Evolutionary conservation across 305 asterid genomes (phyloP), one percentile per base, ranked within the genome.

Genomic region (Salvia sclarea): DNA sequence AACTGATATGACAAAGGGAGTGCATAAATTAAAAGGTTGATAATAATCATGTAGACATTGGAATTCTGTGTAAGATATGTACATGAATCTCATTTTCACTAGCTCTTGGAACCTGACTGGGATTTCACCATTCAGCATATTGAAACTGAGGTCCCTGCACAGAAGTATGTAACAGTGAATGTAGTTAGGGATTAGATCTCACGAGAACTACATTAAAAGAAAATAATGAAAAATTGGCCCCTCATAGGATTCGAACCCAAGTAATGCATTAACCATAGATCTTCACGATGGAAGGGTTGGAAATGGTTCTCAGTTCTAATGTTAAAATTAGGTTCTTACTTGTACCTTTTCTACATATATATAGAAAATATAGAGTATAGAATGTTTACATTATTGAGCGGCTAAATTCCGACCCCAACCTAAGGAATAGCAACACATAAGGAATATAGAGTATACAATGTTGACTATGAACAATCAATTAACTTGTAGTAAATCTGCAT

Each of bases 61-160:
- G 20, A 60, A 44, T 44, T 55, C 5, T 21, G 18, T 16, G 66
- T 12, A 62, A 22, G 57, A 68, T 45, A 79, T 81, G 65, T 84
- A 93, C 97, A 88, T 14, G 76, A 68, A 40, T 33, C 72, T 18
- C 13, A 83, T 8, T 0, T 6, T 4, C 2, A 0, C 4, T 69
- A 80, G 40, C 6, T 28, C 31, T 64, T 71, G 66, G 25, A 90
- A 61, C 13, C 38, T 59, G 61, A 7, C 20, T 20, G 88, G 90
- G 66, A 93, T 84, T 60, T 45, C 68, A 67, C 91, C 91, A 71
- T 61, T 79, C 85, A 91, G 66, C 81, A 48, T 74, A 78, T 93
- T 93, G 85, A 81, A 87, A 78, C 95, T 91, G 63, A 91, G 86
- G 71, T 93, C 98, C 48, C 97, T 91, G 86, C 78, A 75, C 28